These are phyloP conservation scores for Blastocystis sp. DNA, from an alignment of 352 stramenopile genomes.

Conservation along the genomic window DNA sequence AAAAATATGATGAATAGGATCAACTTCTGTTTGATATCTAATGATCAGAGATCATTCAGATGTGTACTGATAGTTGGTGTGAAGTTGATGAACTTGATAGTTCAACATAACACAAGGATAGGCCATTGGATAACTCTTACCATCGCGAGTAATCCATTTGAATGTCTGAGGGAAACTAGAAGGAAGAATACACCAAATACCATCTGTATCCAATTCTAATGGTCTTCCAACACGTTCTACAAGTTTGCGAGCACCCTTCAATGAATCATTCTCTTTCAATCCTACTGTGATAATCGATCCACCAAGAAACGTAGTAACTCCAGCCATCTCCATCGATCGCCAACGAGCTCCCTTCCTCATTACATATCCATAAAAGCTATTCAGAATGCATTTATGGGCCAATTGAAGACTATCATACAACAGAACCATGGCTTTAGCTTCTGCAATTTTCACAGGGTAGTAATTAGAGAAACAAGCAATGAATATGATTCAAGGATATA, in stretches of 20 bases:
- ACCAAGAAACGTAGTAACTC: slow-evolving; percentile 95
- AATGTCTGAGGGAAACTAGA: slow-evolving; percentile 94
- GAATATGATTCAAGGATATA: slow-evolving; percentile 47
- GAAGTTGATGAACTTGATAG: slow-evolving; percentile 90
- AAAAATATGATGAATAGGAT: slow-evolving; percentile 76
- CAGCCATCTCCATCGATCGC: slow-evolving; percentile 99
- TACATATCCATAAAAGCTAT: slow-evolving; percentile 98
- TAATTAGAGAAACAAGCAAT: slow-evolving; percentile 1
- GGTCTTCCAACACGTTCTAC: slow-evolving; percentile 88
- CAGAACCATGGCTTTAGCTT: slow-evolving; percentile 72
- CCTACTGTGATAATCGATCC: slow-evolving; percentile 87
- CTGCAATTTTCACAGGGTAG: slow-evolving; percentile 63
- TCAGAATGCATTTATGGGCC: slow-evolving; percentile 99
- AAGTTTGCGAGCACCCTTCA: slow-evolving; percentile 68
- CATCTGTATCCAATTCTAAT: slow-evolving; percentile 96
- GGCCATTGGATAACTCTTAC: slow-evolving; percentile 79
- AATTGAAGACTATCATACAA: slow-evolving; percentile 96
- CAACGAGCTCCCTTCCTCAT: slow-evolving; percentile 97
- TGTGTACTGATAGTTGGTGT: slow-evolving; percentile 88
- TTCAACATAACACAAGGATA: slow-evolving; percentile 99
- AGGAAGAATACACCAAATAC: slow-evolving; percentile 98
- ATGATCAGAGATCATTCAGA: not conserved
- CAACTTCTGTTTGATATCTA: slow-evolving; percentile 75
- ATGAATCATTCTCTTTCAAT: not conserved
- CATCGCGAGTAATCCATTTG: slow-evolving; percentile 75